A percentile compares a stretch with the other conserved stretches of the same genome.
phyloP scores from a whole-genome alignment of 306 rosid genomes.

The Vigna reflexopilosa region DNA sequence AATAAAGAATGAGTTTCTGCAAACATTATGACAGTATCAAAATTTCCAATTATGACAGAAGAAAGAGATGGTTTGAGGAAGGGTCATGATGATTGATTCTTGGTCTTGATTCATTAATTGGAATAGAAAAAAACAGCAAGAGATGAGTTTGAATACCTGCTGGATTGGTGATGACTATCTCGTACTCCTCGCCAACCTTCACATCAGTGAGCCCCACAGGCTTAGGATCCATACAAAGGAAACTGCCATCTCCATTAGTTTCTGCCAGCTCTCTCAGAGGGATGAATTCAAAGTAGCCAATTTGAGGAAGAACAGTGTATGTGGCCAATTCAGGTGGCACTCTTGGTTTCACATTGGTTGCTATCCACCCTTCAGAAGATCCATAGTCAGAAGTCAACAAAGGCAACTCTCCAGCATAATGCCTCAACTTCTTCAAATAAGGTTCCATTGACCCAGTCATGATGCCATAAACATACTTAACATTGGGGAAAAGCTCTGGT shows the following conservation, averaged over 20 bases:
- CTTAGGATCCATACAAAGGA: conserved; percentile 43
- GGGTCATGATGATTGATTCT: not conserved
- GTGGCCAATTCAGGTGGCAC: conserved; percentile 73
- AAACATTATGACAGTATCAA: not conserved
- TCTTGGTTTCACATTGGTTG: conserved; percentile 75
- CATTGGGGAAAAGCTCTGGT: conserved; percentile 85
- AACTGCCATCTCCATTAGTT: conserved; percentile 22
- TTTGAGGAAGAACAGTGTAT: conserved; percentile 82
- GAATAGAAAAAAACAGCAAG: not conserved
- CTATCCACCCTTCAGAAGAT: conserved; percentile 96
- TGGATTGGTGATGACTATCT: conserved; percentile 64
- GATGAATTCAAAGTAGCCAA: conserved; percentile 90
- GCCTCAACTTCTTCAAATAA: conserved; percentile 78
- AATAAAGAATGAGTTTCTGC: not conserved
- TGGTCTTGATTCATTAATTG: not conserved
- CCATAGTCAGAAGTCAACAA: conserved; percentile 91
- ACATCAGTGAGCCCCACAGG: conserved; percentile 81
- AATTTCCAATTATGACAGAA: not conserved
- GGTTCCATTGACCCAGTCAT: conserved; percentile 98
- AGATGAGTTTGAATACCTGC: conserved; percentile 66
- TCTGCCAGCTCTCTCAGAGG: conserved; percentile 51
- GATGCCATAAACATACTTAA: conserved; percentile 74
- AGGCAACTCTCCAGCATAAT: conserved; percentile 80
- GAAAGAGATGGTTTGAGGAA: not conserved
- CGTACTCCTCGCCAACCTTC: conserved; percentile 76